Percentiles rank a stretch among this genome's conserved stretches.
phyloP scores from a whole-genome alignment of 2,329 filamentous ascomycete genomes.

The Chalara sp. region DNA sequence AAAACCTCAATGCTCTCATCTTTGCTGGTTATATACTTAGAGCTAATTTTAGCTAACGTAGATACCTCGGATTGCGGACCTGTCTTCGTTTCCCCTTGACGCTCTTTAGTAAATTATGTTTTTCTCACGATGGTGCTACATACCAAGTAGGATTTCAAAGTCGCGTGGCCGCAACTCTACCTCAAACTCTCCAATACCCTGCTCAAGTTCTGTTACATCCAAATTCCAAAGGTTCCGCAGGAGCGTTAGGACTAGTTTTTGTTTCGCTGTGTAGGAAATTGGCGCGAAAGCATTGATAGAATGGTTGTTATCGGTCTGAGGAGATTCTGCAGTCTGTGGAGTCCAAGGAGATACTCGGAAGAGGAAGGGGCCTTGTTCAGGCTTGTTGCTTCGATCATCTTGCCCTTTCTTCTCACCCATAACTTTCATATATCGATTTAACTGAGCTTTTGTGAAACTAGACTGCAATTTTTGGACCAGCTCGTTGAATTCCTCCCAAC shows the following conservation, averaged over 20 bases:
- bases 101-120: too few species aligned
- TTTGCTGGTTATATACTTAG: conserved; percentile 12
- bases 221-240: conserved; percentile 26
- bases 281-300: conserved; percentile 20
- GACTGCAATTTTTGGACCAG: conserved; percentile 20
- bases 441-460: conserved; percentile 23
- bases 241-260: conserved; percentile 18
- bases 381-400: background rate
- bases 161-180: conserved; percentile 17
- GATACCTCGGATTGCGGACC: background rate
- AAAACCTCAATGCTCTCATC: conserved; percentile 23
- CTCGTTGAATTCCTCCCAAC: conserved; percentile 20
- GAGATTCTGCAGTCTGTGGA: conserved; percentile 17
- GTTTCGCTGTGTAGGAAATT: conserved; percentile 23
- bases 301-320: conserved; percentile 17
- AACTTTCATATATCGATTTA: conserved; percentile 22
- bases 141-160: conserved; percentile 18
- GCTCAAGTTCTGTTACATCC: conserved; percentile 20
- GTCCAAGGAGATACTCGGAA: conserved; percentile 21
- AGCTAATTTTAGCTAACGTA: background rate
- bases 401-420: conserved; percentile 3
- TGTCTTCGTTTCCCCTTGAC: too few species aligned
- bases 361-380: conserved; percentile 3
- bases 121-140: conserved; percentile 14
- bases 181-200: conserved; percentile 25